Evolutionary conservation across 345 rosid species (phyloP), one percentile per base, ranked within the genome.

Genomic region (Moricandia arvensis): DNA sequence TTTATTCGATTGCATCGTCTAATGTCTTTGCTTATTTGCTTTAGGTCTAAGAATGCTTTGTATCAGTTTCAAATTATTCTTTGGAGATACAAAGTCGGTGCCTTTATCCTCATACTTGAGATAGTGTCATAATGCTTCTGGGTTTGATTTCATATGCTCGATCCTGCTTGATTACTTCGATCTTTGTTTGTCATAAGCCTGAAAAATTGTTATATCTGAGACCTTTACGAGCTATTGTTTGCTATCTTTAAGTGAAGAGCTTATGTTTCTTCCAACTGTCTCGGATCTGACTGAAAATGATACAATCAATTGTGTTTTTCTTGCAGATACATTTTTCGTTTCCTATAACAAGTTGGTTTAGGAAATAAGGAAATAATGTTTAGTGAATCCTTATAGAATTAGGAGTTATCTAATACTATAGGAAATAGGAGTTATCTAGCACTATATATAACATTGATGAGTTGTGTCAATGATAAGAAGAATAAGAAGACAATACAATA

Each of bases 251-350:
- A 21, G 24, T 21, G 24, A 21, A 21, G 24, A 21, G 24, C 24
- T 21, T 21, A 21, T 21, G 24, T 21, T 21, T 21, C 24, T 21
- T 21, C 24, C 24, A 21, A 21, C 24, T 21, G 24, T 21, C 2
- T 37, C 2, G 11, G 59, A 21, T 54, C 12, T 55, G 61, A 57
- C 15, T 57, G 61, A 58, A 58, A 6, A 47, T 26, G 61, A 57
- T 4, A 21, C 15, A 12, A 12, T 26, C 1, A 58, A 58, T 1
- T 64, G 59, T 54, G 26, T 17, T 49, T 7, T 0, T 49, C 12
- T 11, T 47, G 8, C 68, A 78, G 81, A 79, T 73, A 73, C 78
- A 79, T 30, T 95, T 21, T 21, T 21, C 24, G 24, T 21, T 21
- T 21, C 24, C 24, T 21, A 21, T 21, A 21, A 21, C 24, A 21